A percentile compares a stretch with the other conserved stretches of the same genome.
These are phyloP conservation scores for Aegilops umbellulata DNA, from an alignment of 176 grass and related monocot genomes.

Conservation along the genomic window DNA sequence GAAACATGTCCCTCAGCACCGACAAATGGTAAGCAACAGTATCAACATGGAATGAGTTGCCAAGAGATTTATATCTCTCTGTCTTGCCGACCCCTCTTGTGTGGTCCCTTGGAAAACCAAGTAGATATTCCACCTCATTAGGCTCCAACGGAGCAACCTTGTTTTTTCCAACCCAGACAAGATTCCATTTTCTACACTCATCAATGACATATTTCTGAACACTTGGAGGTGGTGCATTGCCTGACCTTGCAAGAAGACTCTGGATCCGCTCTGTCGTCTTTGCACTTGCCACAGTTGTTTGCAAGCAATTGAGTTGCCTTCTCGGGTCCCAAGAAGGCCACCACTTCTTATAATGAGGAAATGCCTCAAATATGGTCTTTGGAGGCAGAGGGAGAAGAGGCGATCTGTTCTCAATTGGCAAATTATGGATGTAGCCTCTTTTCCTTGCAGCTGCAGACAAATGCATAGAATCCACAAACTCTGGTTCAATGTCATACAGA, in stretches of 20 bases:
- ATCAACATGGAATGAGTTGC: slow-evolving; percentile 30
- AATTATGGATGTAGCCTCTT: neutral
- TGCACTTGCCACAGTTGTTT: slow-evolving; percentile 60
- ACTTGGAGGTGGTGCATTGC: slow-evolving; percentile 10
- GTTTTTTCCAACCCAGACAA: slow-evolving; percentile 31
- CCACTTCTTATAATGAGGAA: slow-evolving; percentile 48
- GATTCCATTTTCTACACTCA: neutral
- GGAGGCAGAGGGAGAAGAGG: neutral
- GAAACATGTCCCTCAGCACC: neutral
- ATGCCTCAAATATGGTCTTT: slow-evolving; percentile 40
- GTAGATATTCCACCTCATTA: slow-evolving; percentile 70
- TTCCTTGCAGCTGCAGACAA: slow-evolving; percentile 67
- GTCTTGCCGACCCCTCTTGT: slow-evolving; percentile 67
- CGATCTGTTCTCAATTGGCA: neutral
- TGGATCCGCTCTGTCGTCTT: slow-evolving; percentile 50
- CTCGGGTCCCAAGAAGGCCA: slow-evolving; percentile 81
- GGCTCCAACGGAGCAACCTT: slow-evolving; percentile 74
- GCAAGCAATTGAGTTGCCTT: slow-evolving; percentile 72
- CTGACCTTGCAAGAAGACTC: neutral
- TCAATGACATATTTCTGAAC: neutral
- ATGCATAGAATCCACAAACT: slow-evolving; percentile 76
- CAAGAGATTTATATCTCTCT: slow-evolving; percentile 63
- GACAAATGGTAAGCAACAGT: neutral
- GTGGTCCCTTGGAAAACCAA: slow-evolving; percentile 75
- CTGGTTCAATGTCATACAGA: slow-evolving; percentile 61